These are phyloP conservation scores for Tagetes erecta DNA, from an alignment of 129 eudicot species.

Conservation along the genomic window DNA sequence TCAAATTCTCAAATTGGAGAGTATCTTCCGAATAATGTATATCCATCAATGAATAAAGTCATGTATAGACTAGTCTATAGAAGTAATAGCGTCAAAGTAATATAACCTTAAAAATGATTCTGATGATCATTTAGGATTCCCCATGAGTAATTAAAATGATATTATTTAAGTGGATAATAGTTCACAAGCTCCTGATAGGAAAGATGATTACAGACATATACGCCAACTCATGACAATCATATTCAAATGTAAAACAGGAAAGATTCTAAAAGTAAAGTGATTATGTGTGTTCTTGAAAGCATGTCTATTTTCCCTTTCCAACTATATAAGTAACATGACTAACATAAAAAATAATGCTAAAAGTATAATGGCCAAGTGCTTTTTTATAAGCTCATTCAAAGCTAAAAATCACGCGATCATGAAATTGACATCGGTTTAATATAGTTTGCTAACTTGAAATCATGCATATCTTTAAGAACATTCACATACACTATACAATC, in stretches of 20 bases:
- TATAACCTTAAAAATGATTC: neutral
- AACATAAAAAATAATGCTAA: too few relatives aligned
- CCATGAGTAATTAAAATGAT: neutral
- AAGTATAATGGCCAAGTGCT: too few relatives aligned
- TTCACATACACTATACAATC: conserved; percentile 9
- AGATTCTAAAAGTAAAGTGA: neutral
- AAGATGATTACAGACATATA: neutral
- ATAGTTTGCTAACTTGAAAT: neutral
- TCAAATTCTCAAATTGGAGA: neutral
- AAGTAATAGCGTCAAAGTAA: conserved; percentile 4
- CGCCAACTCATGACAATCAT: neutral
- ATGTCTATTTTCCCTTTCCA: neutral
- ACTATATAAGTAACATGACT: too few relatives aligned
- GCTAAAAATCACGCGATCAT: neutral
- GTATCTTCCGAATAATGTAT: neutral
- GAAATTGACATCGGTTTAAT: neutral
- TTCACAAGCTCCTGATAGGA: neutral
- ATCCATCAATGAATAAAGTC: neutral
- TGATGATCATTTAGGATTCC: neutral
- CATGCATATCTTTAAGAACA: conserved; percentile 6
- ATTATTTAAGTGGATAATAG: neutral
- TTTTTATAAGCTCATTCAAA: conserved; percentile 2
- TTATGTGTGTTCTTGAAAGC: neutral
- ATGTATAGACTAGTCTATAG: too few relatives aligned
- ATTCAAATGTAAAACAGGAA: neutral